A percentile compares a stretch with the other conserved stretches of the same genome.
phyloP scores from a whole-genome alignment of 2,329 filamentous ascomycete genomes.

The Didymella glomerata region DNA sequence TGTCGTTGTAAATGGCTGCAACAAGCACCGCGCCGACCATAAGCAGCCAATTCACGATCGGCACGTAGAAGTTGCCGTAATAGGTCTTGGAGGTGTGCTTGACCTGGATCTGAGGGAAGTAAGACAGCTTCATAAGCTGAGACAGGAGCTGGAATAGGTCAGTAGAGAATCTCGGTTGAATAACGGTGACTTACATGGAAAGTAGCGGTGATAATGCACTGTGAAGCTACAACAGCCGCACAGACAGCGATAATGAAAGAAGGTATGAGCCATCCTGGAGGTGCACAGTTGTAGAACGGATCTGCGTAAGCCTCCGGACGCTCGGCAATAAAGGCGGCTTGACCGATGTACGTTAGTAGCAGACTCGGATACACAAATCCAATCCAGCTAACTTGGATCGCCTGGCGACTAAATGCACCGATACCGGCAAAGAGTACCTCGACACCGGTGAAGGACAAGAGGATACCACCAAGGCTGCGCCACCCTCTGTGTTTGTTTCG shows the following conservation, averaged over 20 bases:
- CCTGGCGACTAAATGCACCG: constrained; percentile 73
- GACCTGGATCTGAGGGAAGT: constrained; percentile 79
- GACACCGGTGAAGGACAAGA: constrained; percentile 78
- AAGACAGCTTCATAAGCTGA: constrained; percentile 76
- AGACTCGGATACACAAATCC: constrained; percentile 73
- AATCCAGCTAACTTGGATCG: constrained; percentile 78
- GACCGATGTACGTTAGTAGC: constrained; percentile 72
- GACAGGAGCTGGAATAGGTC: constrained; percentile 58
- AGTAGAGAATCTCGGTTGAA: not conserved
- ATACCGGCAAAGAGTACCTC: constrained; percentile 82
- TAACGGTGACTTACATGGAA: constrained; percentile 63
- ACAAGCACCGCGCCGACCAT: constrained; percentile 80
- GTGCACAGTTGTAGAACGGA: constrained; percentile 76
- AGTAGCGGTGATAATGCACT: constrained; percentile 79
- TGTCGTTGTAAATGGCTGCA: constrained; percentile 76
- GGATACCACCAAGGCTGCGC: constrained; percentile 72
- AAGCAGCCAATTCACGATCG: constrained; percentile 77
- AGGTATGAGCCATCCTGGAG: constrained; percentile 73
- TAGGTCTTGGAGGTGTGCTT: constrained; percentile 75
- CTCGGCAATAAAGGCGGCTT: constrained; percentile 74
- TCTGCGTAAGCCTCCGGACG: constrained; percentile 70
- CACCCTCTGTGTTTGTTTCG: constrained; percentile 68
- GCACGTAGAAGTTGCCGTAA: constrained; percentile 80
- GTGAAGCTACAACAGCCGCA: constrained; percentile 77
- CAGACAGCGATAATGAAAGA: constrained; percentile 73